phyloP scores from a whole-genome alignment of 352 stramenopile genomes.

The Phytophthora gonapodyides region DNA sequence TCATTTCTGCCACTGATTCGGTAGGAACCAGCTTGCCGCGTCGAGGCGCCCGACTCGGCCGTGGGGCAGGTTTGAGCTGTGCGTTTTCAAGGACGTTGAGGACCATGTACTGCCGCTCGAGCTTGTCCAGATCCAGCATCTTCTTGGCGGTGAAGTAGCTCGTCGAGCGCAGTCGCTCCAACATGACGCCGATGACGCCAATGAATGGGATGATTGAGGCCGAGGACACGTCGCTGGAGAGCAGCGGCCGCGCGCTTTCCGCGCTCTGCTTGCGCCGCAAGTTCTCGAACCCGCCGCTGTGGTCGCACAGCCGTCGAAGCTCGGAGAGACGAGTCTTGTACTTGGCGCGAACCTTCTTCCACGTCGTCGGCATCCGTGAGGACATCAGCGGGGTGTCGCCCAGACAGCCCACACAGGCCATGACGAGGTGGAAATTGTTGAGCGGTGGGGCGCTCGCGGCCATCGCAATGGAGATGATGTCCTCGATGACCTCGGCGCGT shows the following conservation, averaged over 20 bases:
- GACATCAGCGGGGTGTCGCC: slow-evolving; percentile 75
- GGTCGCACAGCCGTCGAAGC: slow-evolving; percentile 66
- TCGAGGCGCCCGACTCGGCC: slow-evolving; percentile 16
- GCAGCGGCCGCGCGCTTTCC: slow-evolving; percentile 32
- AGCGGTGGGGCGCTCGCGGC: slow-evolving; percentile 45
- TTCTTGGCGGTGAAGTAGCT: slow-evolving; percentile 51
- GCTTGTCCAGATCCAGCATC: slow-evolving; percentile 59
- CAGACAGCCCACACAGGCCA: slow-evolving; percentile 76
- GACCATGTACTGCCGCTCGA: slow-evolving; percentile 61
- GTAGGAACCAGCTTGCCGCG: slow-evolving; percentile 26
- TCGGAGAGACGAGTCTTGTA: slow-evolving; percentile 70
- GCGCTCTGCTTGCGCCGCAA: slow-evolving; percentile 59
- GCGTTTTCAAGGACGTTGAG: slow-evolving; percentile 56
- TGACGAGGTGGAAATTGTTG: slow-evolving; percentile 82
- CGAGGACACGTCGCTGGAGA: slow-evolving; percentile 22
- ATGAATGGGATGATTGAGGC: slow-evolving; percentile 72
- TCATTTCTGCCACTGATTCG: slow-evolving; percentile 26
- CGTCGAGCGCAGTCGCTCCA: slow-evolving; percentile 58
- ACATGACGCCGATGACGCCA: slow-evolving; percentile 67
- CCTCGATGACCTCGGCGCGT: slow-evolving; percentile 70
- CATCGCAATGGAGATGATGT: slow-evolving; percentile 69
- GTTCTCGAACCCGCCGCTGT: slow-evolving; percentile 73
- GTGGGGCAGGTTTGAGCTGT: slow-evolving; percentile 37
- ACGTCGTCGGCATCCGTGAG: slow-evolving; percentile 65
- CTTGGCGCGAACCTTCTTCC: slow-evolving; percentile 72